These are phyloP conservation scores for Eucalyptus albens DNA, from an alignment of 345 rosid species.

Conservation along the genomic window DNA sequence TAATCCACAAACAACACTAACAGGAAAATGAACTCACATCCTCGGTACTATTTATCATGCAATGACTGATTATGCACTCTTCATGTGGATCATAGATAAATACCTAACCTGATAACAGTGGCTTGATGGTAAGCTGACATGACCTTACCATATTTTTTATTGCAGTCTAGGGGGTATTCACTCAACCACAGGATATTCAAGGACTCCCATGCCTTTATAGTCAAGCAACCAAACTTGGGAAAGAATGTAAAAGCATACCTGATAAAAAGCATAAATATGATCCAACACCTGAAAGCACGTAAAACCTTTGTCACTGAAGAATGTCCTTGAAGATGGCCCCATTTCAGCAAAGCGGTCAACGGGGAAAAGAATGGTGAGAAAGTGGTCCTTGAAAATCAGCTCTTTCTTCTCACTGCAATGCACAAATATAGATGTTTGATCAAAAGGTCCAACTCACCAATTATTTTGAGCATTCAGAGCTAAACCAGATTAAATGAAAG, in stretches of 20 bases:
- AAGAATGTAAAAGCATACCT: conserved; percentile 27
- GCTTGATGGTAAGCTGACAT: neutral
- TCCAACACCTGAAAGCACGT: conserved; percentile 71
- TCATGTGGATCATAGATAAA: neutral
- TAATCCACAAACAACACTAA: neutral
- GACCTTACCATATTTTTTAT: neutral
- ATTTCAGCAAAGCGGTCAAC: conserved; percentile 81
- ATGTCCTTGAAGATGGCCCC: conserved; percentile 85
- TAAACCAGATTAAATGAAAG: neutral
- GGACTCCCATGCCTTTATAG: neutral
- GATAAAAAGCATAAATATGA: conserved; percentile 64
- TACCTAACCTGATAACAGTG: neutral
- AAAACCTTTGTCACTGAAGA: conserved; percentile 73
- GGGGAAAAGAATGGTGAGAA: conserved; percentile 77
- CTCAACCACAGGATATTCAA: neutral
- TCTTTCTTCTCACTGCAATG: conserved; percentile 70
- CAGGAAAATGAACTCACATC: neutral
- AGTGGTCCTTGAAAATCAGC: conserved; percentile 54
- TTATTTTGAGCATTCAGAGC: neutral
- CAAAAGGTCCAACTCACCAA: neutral
- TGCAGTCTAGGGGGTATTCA: neutral
- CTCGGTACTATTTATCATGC: neutral
- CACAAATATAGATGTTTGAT: neutral
- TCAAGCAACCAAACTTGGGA: neutral
- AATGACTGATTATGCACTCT: neutral